Percentiles rank a stretch among this genome's conserved stretches.
Conservation (phyloP, 2,329 filamentous ascomycete genomes). For the Blumeria graminis region DNA sequence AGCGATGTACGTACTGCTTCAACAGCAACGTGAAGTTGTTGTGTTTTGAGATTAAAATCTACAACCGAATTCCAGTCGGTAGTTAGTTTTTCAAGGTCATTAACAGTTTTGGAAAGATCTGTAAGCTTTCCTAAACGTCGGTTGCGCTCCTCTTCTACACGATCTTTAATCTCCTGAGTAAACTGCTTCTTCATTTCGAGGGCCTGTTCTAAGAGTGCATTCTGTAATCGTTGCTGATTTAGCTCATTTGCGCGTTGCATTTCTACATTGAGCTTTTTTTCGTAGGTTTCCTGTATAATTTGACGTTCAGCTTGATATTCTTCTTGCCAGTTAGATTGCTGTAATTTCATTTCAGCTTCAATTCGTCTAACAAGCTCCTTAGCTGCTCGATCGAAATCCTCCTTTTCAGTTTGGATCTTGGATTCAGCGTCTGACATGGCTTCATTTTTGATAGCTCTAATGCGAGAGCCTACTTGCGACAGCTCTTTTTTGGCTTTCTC, state of each 20-base stretch:
- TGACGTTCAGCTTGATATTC: constrained; percentile 79
- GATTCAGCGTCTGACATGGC: constrained; percentile 53
- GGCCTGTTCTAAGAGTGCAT: constrained; percentile 74
- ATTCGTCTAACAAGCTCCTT: constrained; percentile 74
- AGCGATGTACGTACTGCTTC: constrained; percentile 76
- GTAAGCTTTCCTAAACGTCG: constrained; percentile 68
- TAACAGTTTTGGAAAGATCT: constrained; percentile 53
- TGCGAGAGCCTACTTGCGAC: constrained; percentile 51
- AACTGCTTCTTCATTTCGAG: constrained; percentile 73
- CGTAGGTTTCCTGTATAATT: constrained; percentile 52
- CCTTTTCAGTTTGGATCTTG: constrained; percentile 31
- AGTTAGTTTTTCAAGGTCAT: constrained; percentile 69
- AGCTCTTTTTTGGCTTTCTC: constrained; percentile 70
- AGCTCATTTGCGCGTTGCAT: constrained; percentile 58
- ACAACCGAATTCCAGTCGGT: constrained; percentile 77
- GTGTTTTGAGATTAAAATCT: constrained; percentile 73
- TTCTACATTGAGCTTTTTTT: constrained; percentile 55
- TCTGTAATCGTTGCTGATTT: constrained; percentile 60
- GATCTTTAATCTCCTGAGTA: constrained; percentile 47
- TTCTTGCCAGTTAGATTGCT: constrained; percentile 61
- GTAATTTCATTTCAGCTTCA: constrained; percentile 55
- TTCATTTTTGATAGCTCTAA: constrained; percentile 44
- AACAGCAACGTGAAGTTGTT: constrained; percentile 87
- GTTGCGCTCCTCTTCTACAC: constrained; percentile 72
- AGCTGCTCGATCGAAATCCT: constrained; percentile 68